Base-by-base conservation (phyloP, 768 basidiomycete species). In the Artomyces pyxidatus region DNA sequence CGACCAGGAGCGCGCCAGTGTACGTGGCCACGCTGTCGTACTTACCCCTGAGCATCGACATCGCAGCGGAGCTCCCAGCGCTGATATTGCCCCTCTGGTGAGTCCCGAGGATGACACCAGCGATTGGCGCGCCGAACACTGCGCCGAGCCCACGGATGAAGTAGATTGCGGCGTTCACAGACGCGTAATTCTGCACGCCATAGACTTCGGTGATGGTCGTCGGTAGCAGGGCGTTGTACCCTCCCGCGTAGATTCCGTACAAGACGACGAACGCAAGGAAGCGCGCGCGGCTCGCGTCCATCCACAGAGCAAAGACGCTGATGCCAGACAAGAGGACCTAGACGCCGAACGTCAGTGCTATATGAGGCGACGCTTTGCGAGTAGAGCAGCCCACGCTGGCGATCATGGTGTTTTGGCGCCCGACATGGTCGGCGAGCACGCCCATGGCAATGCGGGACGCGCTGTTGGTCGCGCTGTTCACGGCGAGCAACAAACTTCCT, bases 341-440 rank as follows among this genome's bases (percentile, higher is more conserved):
- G 6, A 37, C 5, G n/a, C n/a, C n/a, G n/a, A n/a, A n/a, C n/a
- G n/a, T 17, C 16, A n/a, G 29, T 17, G 29, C 22, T 5, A 21
- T 28, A 30, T 3, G 26, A 14, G 10, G 12, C 25, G 43, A 26
- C 17, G 29, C 14, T 16, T n/a, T 25, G 21, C 41, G 16, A 32
- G 27, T 23, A 19, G 30, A 45, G 39, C 30, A 12, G 56, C 63
- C 54, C 47, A 71, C 71, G 43, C 67, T 66, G 16, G 52, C 54
- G 8, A 72, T 63, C 61, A 74, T 60, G 0, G 72, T 74, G 53
- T 73, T 73, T 44, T 74, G 73, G 10, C 73, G 57, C 10, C 73
- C 73, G 16, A 70, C 64, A 9, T 59, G 52, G 53, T 73, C 72
- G 6, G 71, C 73, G 0, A 71, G 52, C 14, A 71, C 49, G 16